A percentile compares a stretch with the other conserved stretches of the same genome.
Conservation (phyloP, 306 rosid species). For the Rubus parviflorus region DNA sequence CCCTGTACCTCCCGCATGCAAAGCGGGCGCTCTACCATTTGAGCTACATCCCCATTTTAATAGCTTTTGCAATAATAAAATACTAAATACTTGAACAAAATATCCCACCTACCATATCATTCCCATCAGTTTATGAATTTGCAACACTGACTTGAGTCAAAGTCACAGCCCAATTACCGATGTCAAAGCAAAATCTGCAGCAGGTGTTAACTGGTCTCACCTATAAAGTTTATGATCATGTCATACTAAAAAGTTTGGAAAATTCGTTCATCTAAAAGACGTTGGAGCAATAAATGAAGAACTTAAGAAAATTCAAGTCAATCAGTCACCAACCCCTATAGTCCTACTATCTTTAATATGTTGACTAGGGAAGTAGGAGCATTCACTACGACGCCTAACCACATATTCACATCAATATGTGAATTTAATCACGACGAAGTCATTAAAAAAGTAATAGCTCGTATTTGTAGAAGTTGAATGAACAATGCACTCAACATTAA, state of each 20-base stretch:
- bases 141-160: neutral
- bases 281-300: neutral
- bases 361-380: neutral
- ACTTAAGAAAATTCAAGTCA: neutral
- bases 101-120: neutral
- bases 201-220: neutral
- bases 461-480: no score
- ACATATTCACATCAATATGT: no score
- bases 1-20: constrained; percentile 30
- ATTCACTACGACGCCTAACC: neutral
- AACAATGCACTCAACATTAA: no score
- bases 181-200: constrained; percentile 7
- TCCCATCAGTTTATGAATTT: no score
- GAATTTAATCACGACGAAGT: no score
- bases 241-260: no score
- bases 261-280: neutral
- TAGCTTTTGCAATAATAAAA: fast-evolving
- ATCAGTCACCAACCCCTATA: neutral
- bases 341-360: no score
- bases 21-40: constrained; percentile 31
- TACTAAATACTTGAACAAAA: no score
- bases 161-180: constrained; percentile 4
- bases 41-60: constrained; percentile 11
- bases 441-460: no score
- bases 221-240: neutral